Base-by-base conservation (phyloP, 1,284 basidiomycete genomes). In the Trametes sp. region DNA sequence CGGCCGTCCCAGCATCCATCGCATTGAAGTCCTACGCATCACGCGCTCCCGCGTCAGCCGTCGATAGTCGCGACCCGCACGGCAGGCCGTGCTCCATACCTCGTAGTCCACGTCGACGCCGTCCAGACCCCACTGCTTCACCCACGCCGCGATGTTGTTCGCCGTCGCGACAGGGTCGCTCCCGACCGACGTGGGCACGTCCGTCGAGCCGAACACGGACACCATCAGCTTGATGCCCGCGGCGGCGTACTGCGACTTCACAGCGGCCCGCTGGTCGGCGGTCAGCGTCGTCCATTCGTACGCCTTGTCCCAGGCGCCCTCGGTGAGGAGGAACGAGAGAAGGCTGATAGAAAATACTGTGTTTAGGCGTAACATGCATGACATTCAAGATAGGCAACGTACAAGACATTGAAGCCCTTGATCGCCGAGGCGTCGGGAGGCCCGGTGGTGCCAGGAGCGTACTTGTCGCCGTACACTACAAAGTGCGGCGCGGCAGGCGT, bases 61-160 rank as follows among this genome's bases (percentile, higher is more conserved):
- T 33, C 33, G 19, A n/a, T 26, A 13, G 13, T 14, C 48, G 6
- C n/a, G n/a, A n/a, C n/a, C n/a, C n/a, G n/a, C n/a, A n/a, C n/a
- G n/a, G n/a, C n/a, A 28, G 13, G 14, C 1, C 9, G 19, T 31
- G 21, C 21, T 1, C 9, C 69, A 8, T 41, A 79, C 84, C 74
- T 86, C 84, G 52, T 84, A 87, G 71, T 87, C 85, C 24, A 87
- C 78, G 54, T 87, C 85, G 38, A 87, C 75, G 41, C 85, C 87
- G 62, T 87, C 81, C 23, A 87, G 68, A 24, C 77, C 76, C 62
- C 81, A 82, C 49, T 81, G 61, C 59, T 75, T 80, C 41, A 85
- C 84, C 78, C 78, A 86, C 1, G 75, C 73, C 10, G 82, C 83
- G 72, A 86, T 76, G 4, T 72, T 79, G 62, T 82, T 77, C 0